Percentiles rank a stretch among this genome's conserved stretches.
Evolutionary conservation across 108 stramenopile genomes (phyloP).

Genomic region (Discostella pseudostelligera): DNA sequence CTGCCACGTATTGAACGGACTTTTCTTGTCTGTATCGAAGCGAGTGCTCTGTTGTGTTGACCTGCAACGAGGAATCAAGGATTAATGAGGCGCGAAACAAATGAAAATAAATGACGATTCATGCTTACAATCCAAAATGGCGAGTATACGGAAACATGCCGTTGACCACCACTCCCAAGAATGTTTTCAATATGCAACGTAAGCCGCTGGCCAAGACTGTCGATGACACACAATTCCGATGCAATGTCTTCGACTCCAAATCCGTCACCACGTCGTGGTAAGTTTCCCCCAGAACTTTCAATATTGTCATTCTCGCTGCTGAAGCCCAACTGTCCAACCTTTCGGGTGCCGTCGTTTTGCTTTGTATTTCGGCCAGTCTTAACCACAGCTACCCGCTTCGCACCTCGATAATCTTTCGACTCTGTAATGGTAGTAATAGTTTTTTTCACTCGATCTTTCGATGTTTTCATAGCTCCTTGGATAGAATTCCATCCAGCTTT

Average conservation of each 20-base stretch:
- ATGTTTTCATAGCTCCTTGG: constrained; percentile 61
- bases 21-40: constrained; percentile 88
- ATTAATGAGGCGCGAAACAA: neutral
- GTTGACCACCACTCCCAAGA: constrained; percentile 89
- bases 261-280: constrained; percentile 45
- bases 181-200: constrained; percentile 83
- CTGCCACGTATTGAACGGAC: constrained; percentile 56
- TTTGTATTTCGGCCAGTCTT: constrained; percentile 14
- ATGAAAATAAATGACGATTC: neutral
- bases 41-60: constrained; percentile 90
- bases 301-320: constrained; percentile 16
- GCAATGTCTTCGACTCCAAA: constrained; percentile 60
- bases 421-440: constrained; percentile 66
- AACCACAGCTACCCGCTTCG: constrained; percentile 40
- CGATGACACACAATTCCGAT: constrained; percentile 77
- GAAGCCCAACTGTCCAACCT: constrained; percentile 20
- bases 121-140: constrained; percentile 83
- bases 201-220: constrained; percentile 85
- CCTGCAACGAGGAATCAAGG: constrained; percentile 19
- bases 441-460: constrained; percentile 71
- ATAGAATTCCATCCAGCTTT: constrained; percentile 51
- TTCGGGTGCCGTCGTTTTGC: constrained; percentile 11
- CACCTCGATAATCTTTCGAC: constrained; percentile 65
- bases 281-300: constrained; percentile 4
- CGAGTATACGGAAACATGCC: constrained; percentile 79